Evolutionary conservation across 2,329 filamentous ascomycete genomes (phyloP), one percentile per base, ranked within the genome.

Genomic region (Aureobasidium sp.): DNA sequence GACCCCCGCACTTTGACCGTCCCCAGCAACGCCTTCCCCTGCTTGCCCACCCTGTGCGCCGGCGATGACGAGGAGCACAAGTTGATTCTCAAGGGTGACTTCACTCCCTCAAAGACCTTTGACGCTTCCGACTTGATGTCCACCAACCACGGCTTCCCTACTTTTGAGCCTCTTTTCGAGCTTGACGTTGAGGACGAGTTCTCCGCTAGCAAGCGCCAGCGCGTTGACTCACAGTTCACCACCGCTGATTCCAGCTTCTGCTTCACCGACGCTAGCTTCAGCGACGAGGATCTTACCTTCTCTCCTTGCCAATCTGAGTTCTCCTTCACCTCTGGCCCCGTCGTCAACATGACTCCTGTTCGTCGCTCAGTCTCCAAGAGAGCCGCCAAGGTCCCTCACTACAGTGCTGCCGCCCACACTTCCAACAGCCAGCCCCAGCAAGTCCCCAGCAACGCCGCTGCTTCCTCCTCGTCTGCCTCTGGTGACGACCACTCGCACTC

Each of bases 1-100:
- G 92, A 97, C 72, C 92, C 93, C 37, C 87, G 92, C 71, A 90
- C 96, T 72, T 79, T 97, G 66, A 96, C 89, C 25, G 90, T 96
- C 37, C 72, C 78, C 44, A 81, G 78, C 59, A 74, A 71, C 57
- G 73, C 78, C 70, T 87, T 90, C 67, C 81, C 87, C 27, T 80
- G 82, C 63, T 79, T 89, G 66, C 79, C 85, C 45, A 82, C 82
- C 21, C 76, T 89, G 29, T 82, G 79, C 73, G 76, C 79, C n/a
- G 80, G 80, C 55, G 85, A 88, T 54, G 64, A 67, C 64, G 66
- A 70, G 61, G 69, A 71, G 61, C 66, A 68, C 66, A 70, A 69
- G 63, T 74, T 79, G 68, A 72, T 79, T 66, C 72, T 84, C 76
- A 75, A 76, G 77, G 73, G 75, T 72, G 76, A 75, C 49, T 66